Base-by-base conservation (phyloP, 495 filamentous ascomycete genomes). In the Hypoxylon perforatum region DNA sequence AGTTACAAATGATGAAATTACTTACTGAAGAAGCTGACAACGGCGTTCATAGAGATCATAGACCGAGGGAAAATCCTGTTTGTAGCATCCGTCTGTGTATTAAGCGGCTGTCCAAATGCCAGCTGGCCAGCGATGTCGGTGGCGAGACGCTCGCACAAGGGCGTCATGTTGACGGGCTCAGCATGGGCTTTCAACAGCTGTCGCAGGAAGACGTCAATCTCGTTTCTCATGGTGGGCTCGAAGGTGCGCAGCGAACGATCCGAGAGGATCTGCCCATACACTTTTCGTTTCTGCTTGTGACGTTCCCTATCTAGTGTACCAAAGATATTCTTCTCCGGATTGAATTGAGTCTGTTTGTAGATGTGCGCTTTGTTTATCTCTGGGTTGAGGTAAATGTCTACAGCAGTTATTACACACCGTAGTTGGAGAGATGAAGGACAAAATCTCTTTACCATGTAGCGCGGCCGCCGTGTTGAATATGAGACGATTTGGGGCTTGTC, bases 401-500 rank as follows among this genome's bases (percentile, higher is more conserved):
- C 25, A 28, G 25, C 25, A 28, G 25, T 28, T 28, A 28, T 28
- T 28, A 28, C 25, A 28, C 25, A 28, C 25, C 25, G 25, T 28
- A 28, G 25, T 28, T 28, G 25, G 25, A 28, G 25, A 28, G 25
- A 28, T 28, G 25, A 28, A 28, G 25, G 25, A 28, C 25, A 28
- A 38, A n/a, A 38, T 38, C 10, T 38, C 36, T 38, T 83, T 82
- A 2, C 62, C 66, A 48, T 81, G 79, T 19, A 86, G 67, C 0
- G 78, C 82, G 1, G 63, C 67, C 8, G 61, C 49, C 38, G 65
- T 75, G 65, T 78, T 83, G 57, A 86, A 71, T 1, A 78, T 79
- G 17, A 86, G 63, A 8, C 57, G 73, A 38, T 84, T 81, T 8
- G 84, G 84, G 0, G 76, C 80, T 30, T 76, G 76, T 17, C 83